Conservation (phyloP, 176 grass and related monocot genomes). For the Avena insularis region DNA sequence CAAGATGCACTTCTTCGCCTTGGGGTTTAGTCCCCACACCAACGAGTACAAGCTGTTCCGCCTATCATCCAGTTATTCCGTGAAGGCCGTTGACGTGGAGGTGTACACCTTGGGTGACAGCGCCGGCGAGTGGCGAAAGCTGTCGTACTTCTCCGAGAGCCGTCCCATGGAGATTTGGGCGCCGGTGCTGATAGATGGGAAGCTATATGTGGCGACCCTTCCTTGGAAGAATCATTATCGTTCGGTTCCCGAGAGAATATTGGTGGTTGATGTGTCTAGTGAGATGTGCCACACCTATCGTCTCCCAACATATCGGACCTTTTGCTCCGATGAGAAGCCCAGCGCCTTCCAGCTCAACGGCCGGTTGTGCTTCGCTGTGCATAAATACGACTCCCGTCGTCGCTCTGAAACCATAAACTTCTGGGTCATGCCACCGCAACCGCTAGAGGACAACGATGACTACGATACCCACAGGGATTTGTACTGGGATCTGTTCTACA, state of each 20-base stretch:
- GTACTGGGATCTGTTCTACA: not conserved
- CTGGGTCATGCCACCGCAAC: not conserved
- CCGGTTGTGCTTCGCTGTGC: not conserved
- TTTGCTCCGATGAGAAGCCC: not conserved
- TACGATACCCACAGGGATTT: not conserved
- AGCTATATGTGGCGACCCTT: not conserved
- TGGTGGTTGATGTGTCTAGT: not conserved
- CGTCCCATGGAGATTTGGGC: not conserved
- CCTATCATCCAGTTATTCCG: not conserved
- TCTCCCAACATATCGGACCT: not conserved
- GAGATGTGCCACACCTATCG: not conserved
- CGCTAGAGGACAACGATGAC: not conserved
- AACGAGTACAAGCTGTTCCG: constrained; percentile 14
- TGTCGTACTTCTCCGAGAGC: not conserved
- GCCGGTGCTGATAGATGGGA: constrained; percentile 13
- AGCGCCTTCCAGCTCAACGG: not conserved
- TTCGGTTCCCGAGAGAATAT: not conserved
- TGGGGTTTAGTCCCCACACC: constrained; percentile 1
- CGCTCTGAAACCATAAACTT: not conserved
- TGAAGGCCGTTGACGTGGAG: not conserved
- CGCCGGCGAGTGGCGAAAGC: not conserved
- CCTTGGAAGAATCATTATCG: not conserved
- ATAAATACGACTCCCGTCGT: too few species aligned
- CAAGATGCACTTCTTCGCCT: not conserved
- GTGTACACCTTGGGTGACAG: constrained; percentile 8